Evolutionary conservation across 768 basidiomycete genomes (phyloP).

Genomic region (Lyophyllum semitale): DNA sequence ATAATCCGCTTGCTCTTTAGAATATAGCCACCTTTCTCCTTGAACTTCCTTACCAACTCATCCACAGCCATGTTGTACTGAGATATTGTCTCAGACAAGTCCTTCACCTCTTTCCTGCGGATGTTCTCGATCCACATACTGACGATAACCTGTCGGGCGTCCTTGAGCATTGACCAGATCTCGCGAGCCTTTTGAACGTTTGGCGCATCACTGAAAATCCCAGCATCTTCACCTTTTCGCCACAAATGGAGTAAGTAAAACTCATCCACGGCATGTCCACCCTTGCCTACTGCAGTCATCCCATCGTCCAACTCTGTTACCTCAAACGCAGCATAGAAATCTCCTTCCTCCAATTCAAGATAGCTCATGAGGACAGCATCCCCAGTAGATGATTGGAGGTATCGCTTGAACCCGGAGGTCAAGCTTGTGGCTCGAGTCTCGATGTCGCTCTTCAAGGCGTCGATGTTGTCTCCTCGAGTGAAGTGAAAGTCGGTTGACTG

Average conservation of each 20-base stretch:
- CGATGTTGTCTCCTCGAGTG: conserved; percentile 42
- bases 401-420: not conserved
- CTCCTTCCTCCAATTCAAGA: conserved; percentile 1
- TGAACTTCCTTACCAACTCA: conserved; percentile 35
- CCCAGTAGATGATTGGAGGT: not conserved
- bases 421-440: not conserved
- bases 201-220: not conserved
- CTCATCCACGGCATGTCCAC: not conserved
- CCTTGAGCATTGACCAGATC: conserved; percentile 6
- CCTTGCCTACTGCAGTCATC: not conserved
- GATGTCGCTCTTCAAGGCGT: conserved; percentile 32
- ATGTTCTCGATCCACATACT: conserved; percentile 1
- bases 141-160: not conserved
- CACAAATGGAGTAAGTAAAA: conserved; percentile 3
- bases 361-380: not conserved
- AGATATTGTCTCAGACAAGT: conserved; percentile 24
- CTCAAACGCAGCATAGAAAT: conserved; percentile 1
- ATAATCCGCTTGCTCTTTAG: conserved; percentile 55
- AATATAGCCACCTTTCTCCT: conserved; percentile 31
- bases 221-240: not conserved
- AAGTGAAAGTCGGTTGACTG: conserved; percentile 31
- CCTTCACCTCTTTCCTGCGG: not conserved
- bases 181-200: not conserved
- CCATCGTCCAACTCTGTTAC: conserved; percentile 2
- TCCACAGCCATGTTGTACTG: conserved; percentile 42